Conservation (phyloP, 306 rosid species). For the Cucurbita moschata region DNA sequence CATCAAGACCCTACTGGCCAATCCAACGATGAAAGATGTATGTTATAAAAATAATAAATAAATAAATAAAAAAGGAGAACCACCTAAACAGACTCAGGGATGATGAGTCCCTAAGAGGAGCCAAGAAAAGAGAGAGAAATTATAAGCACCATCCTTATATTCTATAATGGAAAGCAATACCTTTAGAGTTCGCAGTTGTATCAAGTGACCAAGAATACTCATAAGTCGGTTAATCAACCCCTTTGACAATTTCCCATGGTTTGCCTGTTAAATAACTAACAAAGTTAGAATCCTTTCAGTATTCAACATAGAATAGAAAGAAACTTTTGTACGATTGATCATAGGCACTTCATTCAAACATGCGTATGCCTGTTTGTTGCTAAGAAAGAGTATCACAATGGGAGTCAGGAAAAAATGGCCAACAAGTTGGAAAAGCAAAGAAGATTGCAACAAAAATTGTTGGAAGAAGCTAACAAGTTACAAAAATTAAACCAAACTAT, state of each 20-base stretch:
- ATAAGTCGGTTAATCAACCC: slow-evolving; percentile 83
- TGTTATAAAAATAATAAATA: neutral
- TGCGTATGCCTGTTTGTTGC: neutral
- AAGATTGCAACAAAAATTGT: neutral
- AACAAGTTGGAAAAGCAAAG: neutral
- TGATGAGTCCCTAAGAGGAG: neutral
- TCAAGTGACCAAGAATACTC: slow-evolving; percentile 89
- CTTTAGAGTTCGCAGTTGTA: slow-evolving; percentile 95
- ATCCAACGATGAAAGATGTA: neutral
- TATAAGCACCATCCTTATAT: neutral
- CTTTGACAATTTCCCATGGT: slow-evolving; percentile 82
- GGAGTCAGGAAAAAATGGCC: neutral
- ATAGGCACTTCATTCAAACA: neutral
- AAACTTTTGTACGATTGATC: neutral
- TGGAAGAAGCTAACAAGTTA: neutral
- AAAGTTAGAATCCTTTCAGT: neutral
- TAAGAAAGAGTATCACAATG: neutral
- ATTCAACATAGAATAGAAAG: neutral
- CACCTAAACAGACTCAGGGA: neutral
- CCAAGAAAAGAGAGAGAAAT: neutral
- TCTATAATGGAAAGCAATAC: slow-evolving; percentile 16
- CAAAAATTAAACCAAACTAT: neutral
- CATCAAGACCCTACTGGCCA: neutral
- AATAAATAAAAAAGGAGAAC: neutral
- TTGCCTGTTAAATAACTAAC: slow-evolving; percentile 59